These are phyloP conservation scores for Colletotrichum higginsianum DNA, from an alignment of 2,329 filamentous ascomycete genomes.

Conservation along the genomic window DNA sequence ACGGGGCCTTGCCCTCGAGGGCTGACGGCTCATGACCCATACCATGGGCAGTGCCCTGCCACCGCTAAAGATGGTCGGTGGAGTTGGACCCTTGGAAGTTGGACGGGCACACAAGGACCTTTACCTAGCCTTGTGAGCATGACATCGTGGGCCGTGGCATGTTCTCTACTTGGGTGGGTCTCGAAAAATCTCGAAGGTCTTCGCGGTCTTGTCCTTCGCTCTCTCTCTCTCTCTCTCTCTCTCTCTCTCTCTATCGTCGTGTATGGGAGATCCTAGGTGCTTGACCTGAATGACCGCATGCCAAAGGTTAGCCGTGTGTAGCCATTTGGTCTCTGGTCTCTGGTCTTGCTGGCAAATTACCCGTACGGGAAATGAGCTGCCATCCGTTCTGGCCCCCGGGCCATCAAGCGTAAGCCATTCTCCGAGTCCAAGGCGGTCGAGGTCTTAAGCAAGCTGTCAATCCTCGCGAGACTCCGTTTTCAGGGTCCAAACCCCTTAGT, in stretches of 20 bases:
- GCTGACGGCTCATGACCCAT: no score
- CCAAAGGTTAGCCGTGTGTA: no score
- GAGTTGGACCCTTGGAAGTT: constrained; percentile 40
- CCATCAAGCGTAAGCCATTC: constrained; percentile 21
- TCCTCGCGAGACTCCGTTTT: constrained; percentile 34
- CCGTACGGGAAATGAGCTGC: constrained; percentile 33
- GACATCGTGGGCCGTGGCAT: constrained; percentile 6
- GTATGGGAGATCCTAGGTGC: constrained; percentile 9
- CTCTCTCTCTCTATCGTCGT: not conserved
- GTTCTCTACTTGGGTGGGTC: constrained; percentile 23
- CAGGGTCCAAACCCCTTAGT: constrained; percentile 30
- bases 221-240: no score
- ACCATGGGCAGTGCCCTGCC: constrained; percentile 19
- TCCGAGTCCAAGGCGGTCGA: not conserved
- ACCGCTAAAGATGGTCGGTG: constrained; percentile 27
- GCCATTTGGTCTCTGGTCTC: not conserved
- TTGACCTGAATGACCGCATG: constrained; percentile 9
- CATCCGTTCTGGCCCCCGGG: constrained; percentile 1
- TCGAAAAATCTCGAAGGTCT: constrained; percentile 25
- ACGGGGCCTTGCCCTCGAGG: constrained; percentile 7
- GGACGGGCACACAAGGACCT: constrained; percentile 26
- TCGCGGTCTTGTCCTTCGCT: constrained; percentile 11
- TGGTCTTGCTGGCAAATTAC: constrained; percentile 15
- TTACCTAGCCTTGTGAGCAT: constrained; percentile 12
- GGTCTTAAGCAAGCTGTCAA: constrained; percentile 9